Conservation (phyloP, 169 alveolate species). For the Neospora caninum region DNA sequence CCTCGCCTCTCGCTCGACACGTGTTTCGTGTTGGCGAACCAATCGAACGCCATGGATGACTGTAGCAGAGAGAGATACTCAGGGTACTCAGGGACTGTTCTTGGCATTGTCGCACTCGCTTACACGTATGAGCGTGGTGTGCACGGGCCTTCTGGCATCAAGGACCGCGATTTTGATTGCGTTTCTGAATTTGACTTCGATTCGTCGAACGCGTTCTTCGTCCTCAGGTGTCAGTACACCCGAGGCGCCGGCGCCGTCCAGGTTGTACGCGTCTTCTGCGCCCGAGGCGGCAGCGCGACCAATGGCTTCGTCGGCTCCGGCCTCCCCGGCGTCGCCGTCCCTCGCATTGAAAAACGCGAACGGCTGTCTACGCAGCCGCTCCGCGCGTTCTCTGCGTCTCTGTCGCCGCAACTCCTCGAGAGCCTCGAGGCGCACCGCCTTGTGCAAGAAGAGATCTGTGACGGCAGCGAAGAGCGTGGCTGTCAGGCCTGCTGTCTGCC, state of each 20-base stretch:
- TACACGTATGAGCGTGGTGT: neutral
- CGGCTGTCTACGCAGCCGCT: neutral
- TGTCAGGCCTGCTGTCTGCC: neutral
- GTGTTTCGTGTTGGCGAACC: no score
- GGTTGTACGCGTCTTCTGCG: neutral
- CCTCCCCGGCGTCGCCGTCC: neutral
- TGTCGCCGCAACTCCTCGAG: neutral
- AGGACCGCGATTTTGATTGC: neutral
- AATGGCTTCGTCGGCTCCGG: neutral
- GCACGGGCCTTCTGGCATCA: constrained; percentile 28
- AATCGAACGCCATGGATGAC: no score
- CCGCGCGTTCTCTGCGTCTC: neutral
- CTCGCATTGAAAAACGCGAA: neutral
- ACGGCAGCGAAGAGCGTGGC: constrained; percentile 29
- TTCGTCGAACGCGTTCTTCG: neutral
- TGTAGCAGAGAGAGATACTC: no score
- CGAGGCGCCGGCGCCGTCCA: neutral
- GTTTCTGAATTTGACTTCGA: neutral
- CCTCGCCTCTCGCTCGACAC: no score
- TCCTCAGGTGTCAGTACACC: neutral
- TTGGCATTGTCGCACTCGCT: no score
- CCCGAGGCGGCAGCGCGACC: neutral
- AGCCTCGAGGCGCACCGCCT: neutral
- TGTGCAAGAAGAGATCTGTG: constrained; percentile 24
- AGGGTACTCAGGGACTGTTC: no score